phyloP scores from a whole-genome alignment of 176 grass and related monocot genomes.

The Tillandsia leiboldiana region DNA sequence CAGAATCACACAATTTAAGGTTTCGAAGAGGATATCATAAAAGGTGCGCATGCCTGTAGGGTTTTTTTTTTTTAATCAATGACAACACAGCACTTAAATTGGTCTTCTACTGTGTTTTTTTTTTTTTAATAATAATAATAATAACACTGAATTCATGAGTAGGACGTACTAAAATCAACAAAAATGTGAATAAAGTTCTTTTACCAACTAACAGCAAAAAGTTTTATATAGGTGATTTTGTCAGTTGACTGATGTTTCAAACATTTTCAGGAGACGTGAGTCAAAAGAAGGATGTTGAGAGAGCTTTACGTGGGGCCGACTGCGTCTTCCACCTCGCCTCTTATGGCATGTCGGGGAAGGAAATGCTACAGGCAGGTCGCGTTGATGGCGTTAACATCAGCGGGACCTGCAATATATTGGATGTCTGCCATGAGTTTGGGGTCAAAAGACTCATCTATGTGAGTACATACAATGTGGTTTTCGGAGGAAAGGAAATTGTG shows the following conservation, averaged over 20 bases:
- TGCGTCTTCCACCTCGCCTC: conserved; percentile 90
- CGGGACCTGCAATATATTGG: conserved; percentile 72
- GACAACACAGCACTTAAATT: too few relatives aligned
- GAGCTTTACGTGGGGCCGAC: conserved; percentile 35
- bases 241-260: background rate
- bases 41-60: too few relatives aligned
- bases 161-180: too few relatives aligned
- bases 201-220: too few relatives aligned
- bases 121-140: too few relatives aligned
- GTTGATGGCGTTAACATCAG: conserved; percentile 68
- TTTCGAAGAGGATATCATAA: too few relatives aligned
- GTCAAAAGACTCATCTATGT: conserved; percentile 76
- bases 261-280: conserved; percentile 52
- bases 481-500: conserved; percentile 62
- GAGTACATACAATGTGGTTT: conserved; percentile 82
- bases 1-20: too few relatives aligned
- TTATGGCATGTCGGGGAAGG: conserved; percentile 92
- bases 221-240: background rate
- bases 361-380: conserved; percentile 62
- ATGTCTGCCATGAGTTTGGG: conserved; percentile 55
- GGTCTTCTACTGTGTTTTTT: too few relatives aligned
- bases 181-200: too few relatives aligned
- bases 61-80: too few relatives aligned
- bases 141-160: too few relatives aligned
- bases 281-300: conserved; percentile 47